These are phyloP conservation scores for Eugenia klotzschiana DNA, from an alignment of 441 rosid genomes.

Conservation along the genomic window DNA sequence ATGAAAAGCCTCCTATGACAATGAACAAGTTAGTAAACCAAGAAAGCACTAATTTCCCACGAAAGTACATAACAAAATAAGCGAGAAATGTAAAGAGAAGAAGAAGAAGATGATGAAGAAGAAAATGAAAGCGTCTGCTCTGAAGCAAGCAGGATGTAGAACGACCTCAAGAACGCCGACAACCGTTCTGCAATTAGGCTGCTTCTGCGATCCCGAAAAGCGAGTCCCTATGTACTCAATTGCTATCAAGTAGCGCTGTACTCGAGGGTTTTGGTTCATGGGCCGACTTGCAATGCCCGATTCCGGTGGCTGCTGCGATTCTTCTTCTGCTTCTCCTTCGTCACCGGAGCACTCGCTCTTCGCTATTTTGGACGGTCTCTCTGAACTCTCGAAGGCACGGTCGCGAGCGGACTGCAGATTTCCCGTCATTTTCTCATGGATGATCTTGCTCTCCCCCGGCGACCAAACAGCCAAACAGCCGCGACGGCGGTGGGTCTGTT, in stretches of 20 bases:
- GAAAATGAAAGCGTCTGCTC: not conserved
- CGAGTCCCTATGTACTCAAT: conserved; percentile 84
- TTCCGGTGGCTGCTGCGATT: conserved; percentile 12
- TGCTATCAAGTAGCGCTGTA: conserved; percentile 77
- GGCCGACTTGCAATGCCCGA: conserved; percentile 5
- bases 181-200: conserved; percentile 55
- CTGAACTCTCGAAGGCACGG: conserved; percentile 1
- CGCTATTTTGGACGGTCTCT: conserved; percentile 35
- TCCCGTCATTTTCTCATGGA: conserved; percentile 26
- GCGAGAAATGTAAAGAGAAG: not conserved
- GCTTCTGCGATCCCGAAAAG: conserved; percentile 82
- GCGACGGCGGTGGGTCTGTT: not conserved
- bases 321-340: conserved; percentile 2
- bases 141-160: not conserved
- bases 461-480: conserved; percentile 7
- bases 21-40: not conserved
- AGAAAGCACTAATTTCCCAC: not conserved
- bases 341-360: conserved; percentile 17
- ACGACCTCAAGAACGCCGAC: conserved; percentile 74
- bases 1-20: conserved; percentile 59
- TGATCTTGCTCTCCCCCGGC: conserved; percentile 7
- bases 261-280: conserved; percentile 37
- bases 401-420: conserved; percentile 20
- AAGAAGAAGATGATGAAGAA: not conserved
- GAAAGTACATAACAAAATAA: not conserved